Evolutionary conservation across 2,329 filamentous ascomycete species (phyloP), one percentile per base, ranked within the genome.

Genomic region (Alternaria incomplexa): DNA sequence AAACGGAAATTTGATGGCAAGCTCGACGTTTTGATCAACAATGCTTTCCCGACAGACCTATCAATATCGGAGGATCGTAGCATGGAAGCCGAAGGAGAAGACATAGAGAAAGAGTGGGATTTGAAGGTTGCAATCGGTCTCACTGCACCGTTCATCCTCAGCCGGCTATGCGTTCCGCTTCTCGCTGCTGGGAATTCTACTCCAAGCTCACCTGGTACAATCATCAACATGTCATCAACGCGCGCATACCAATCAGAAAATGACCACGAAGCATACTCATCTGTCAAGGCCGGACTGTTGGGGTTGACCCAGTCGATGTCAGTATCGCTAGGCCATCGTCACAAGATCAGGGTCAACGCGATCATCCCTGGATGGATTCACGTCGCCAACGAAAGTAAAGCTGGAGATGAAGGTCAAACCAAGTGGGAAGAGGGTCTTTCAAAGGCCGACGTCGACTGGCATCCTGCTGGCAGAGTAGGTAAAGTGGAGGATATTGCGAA

Each of bases 281-380:
- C 84, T 0, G 83, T 81, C 0, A 86, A 87, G 73, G 84, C 84
- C 3, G 84, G 84, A 1, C 70, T 87, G 23, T 70, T 86, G 9
- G 85, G 85, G 0, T 68, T 87, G 26, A 83, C 82, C 53, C 84
- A 85, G 66, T 81, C 81, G 10, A 81, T 86, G 81, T 81, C 83
- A 11, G 79, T 84, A 8, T 83, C 81, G 43, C 72, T 86, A 13
- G 81, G 79, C 2, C 77, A 81, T 52, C 71, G 75, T 4, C 79
- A 81, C 47, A 79, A 80, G 11, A 80, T 86, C 25, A 76, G 83
- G 5, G 82, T 84, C 25, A 86, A 85, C 63, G 80, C 83, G 0
- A 82, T 86, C 15, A 68, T 85, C 32, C 84, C 83, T 0, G 84
- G 85, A 0, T 86, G 85, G 85, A 84, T 87, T 50, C 80, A 85